phyloP scores from a whole-genome alignment of 768 basidiomycete genomes.

The Mycena rosella region DNA sequence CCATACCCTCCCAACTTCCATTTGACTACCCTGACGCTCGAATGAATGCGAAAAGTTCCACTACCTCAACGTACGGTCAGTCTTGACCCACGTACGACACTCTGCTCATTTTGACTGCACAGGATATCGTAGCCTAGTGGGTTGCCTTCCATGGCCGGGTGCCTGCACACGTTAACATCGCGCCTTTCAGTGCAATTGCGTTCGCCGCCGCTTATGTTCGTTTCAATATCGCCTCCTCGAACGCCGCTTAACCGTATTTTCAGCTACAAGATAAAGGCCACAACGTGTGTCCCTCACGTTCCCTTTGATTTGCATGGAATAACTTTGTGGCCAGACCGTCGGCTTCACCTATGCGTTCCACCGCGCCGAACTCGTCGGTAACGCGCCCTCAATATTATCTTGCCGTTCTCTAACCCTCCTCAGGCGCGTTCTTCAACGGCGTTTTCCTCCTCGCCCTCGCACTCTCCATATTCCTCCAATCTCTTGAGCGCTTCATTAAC shows the following conservation, averaged over 20 bases:
- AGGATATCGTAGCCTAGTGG: slow-evolving; percentile 65
- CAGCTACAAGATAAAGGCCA: slow-evolving; percentile 60
- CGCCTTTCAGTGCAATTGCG: slow-evolving; percentile 53
- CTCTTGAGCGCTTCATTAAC: slow-evolving; percentile 66
- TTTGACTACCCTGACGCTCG: slow-evolving; percentile 14
- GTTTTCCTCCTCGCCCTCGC: slow-evolving; percentile 66
- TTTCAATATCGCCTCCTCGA: slow-evolving; percentile 13
- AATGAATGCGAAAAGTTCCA: slow-evolving; percentile 59
- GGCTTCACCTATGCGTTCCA: slow-evolving; percentile 69
- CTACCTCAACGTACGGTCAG: slow-evolving; percentile 61
- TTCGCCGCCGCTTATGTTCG: slow-evolving; percentile 61
- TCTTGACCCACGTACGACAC: slow-evolving; percentile 15
- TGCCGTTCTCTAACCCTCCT: slow-evolving; percentile 12
- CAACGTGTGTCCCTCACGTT: slow-evolving; percentile 48
- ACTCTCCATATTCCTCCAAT: slow-evolving; percentile 65
- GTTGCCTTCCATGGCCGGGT: slow-evolving; percentile 22
- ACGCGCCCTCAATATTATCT: slow-evolving; percentile 28
- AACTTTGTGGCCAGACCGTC: slow-evolving; percentile 50
- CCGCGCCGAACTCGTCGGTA: slow-evolving; percentile 68
- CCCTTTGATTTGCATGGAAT: slow-evolving; percentile 11
- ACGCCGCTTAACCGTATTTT: background rate
- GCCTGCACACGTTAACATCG: background rate
- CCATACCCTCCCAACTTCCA: slow-evolving; percentile 1
- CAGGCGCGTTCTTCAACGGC: slow-evolving; percentile 68
- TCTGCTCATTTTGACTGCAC: slow-evolving; percentile 17